A percentile compares a stretch with the other conserved stretches of the same genome.
Conservation (phyloP, 129 eudicot species). For the Tagetes erecta region DNA sequence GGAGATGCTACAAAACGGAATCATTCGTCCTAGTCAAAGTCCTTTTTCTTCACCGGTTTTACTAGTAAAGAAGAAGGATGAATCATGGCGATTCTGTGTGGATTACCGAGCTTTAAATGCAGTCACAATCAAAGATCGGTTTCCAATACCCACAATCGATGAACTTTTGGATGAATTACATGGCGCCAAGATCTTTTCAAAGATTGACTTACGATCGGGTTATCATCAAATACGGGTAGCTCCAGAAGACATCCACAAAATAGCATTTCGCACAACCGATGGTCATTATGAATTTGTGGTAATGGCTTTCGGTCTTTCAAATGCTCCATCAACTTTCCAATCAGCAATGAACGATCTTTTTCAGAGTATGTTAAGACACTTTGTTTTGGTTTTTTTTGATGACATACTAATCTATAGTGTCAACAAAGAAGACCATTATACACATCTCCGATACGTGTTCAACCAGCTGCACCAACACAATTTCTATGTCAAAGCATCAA, state of each 20-base stretch:
- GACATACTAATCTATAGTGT: not conserved
- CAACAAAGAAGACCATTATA: not conserved
- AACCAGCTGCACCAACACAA: no score
- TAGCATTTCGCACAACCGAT: not conserved
- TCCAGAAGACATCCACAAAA: not conserved
- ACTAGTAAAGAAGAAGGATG: not conserved
- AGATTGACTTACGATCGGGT: not conserved
- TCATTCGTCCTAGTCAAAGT: not conserved
- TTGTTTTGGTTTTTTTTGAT: not conserved
- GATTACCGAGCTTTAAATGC: not conserved
- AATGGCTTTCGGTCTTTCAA: not conserved
- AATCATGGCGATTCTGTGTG: not conserved
- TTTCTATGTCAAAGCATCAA: no score
- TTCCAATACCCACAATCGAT: not conserved
- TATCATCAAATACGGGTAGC: not conserved
- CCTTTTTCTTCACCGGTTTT: not conserved
- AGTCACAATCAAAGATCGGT: not conserved
- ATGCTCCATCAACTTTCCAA: not conserved
- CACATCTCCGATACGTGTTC: not conserved
- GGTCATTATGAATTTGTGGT: not conserved
- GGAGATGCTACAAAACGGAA: not conserved
- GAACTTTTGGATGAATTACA: not conserved
- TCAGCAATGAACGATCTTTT: not conserved
- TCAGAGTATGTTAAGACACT: not conserved
- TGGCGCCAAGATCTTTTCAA: not conserved